phyloP scores from a whole-genome alignment of 2,329 filamentous ascomycete species.

The Phyllosticta paracitricarpa region DNA sequence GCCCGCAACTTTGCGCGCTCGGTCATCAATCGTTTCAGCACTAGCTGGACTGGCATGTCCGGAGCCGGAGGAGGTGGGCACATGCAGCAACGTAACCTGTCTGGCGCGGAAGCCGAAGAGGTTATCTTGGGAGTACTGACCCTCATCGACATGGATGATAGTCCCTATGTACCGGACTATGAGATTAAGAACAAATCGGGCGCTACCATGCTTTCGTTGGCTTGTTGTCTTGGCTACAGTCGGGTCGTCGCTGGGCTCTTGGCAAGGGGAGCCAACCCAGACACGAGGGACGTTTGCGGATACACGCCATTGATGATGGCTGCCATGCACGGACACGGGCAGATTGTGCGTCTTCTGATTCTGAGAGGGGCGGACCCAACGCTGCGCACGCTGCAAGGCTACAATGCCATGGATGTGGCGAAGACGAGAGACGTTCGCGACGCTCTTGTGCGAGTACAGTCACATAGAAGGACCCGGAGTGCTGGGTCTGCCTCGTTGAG shows the following conservation, averaged over 20 bases:
- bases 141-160: conserved; percentile 68
- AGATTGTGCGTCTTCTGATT: conserved; percentile 68
- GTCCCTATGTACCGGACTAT: conserved; percentile 54
- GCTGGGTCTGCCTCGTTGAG: conserved; percentile 39
- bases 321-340: conserved; percentile 61
- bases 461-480: conserved; percentile 57
- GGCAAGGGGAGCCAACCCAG: conserved; percentile 65
- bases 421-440: conserved; percentile 54
- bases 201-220: conserved; percentile 73
- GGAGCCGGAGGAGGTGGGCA: neutral
- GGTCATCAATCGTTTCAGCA: neutral
- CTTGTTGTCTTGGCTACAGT: conserved; percentile 63
- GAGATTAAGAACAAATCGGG: conserved; percentile 58
- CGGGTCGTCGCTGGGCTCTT: conserved; percentile 69
- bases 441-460: conserved; percentile 52
- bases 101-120: conserved; percentile 47
- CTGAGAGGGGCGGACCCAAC: conserved; percentile 63
- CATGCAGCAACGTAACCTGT: conserved; percentile 13
- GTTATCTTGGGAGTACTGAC: conserved; percentile 67
- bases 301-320: conserved; percentile 78
- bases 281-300: conserved; percentile 65
- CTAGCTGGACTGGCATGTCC: neutral
- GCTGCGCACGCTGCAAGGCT: conserved; percentile 58
- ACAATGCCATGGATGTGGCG: conserved; percentile 62
- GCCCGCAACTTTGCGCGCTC: conserved; percentile 13